phyloP scores from a whole-genome alignment of 495 filamentous ascomycete species.

The Opeltia flavorubescens region DNA sequence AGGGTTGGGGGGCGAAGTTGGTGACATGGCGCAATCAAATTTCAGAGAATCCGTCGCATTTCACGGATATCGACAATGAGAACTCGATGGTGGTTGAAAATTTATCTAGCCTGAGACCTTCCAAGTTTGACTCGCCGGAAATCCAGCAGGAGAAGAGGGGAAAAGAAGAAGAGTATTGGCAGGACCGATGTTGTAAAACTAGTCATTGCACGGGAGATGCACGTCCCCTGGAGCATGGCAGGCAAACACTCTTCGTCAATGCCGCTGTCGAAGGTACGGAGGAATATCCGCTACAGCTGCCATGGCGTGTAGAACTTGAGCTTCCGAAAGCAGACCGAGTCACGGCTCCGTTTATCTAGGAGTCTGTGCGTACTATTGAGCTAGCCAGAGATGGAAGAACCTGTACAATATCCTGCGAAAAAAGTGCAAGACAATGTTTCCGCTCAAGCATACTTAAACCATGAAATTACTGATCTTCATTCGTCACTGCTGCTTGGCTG shows the following conservation, averaged over 20 bases:
- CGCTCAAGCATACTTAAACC: too few species aligned
- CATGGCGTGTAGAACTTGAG: too few species aligned
- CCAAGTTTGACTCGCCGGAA: slow-evolving; percentile 6
- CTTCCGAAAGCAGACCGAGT: too few species aligned
- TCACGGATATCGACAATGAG: slow-evolving; percentile 32
- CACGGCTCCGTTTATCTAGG: too few species aligned
- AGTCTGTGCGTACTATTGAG: too few species aligned
- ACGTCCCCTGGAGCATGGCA: slow-evolving; percentile 20
- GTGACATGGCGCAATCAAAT: slow-evolving; percentile 36
- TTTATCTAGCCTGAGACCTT: slow-evolving; percentile 18
- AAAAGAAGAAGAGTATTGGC: slow-evolving; percentile 3
- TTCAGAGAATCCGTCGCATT: slow-evolving; percentile 24
- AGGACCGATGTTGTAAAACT: slow-evolving; percentile 12
- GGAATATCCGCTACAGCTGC: too few species aligned
- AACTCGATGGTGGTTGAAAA: slow-evolving; percentile 26
- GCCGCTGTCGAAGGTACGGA: too few species aligned
- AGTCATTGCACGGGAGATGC: slow-evolving; percentile 25
- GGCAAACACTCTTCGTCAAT: slow-evolving; percentile 53
- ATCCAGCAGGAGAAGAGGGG: slow-evolving; percentile 1
- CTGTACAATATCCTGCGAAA: too few species aligned
- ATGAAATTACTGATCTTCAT: too few species aligned
- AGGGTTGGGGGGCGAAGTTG: slow-evolving; percentile 48
- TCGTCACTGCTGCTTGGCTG: too few species aligned
- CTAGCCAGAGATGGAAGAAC: too few species aligned
- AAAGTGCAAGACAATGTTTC: too few species aligned